Conservation (phyloP, 805 yeast genomes). For the Jamesozyma hellenica region DNA sequence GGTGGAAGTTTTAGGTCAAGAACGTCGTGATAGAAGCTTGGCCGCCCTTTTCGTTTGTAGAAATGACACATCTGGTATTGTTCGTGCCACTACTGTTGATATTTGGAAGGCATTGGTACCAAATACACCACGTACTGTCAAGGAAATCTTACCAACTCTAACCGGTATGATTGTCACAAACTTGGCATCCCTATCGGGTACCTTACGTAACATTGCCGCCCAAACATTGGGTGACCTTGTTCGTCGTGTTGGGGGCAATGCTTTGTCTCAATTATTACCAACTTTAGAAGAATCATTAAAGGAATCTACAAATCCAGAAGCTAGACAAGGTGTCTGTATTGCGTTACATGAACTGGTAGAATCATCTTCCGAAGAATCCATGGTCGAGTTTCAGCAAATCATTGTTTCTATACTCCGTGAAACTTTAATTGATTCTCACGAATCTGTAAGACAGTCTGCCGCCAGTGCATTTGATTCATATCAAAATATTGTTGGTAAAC, state of each 20-base stretch:
- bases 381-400: constrained; percentile 52
- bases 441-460: constrained; percentile 78
- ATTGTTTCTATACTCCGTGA: constrained; percentile 68
- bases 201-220: constrained; percentile 80
- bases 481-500: constrained; percentile 71
- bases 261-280: constrained; percentile 76
- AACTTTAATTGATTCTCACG: constrained; percentile 66
- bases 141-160: constrained; percentile 80
- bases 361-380: constrained; percentile 53
- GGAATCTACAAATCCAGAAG: constrained; percentile 58
- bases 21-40: constrained; percentile 77
- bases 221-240: constrained; percentile 90
- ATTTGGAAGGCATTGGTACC: constrained; percentile 96
- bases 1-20: constrained; percentile 72
- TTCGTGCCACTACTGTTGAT: constrained; percentile 81
- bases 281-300: constrained; percentile 59
- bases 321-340: constrained; percentile 93
- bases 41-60: constrained; percentile 88
- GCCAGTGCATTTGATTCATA: constrained; percentile 83
- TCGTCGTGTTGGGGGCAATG: constrained; percentile 83
- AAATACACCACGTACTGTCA: constrained; percentile 89
- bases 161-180: constrained; percentile 71
- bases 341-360: constrained; percentile 80
- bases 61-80: constrained; percentile 79
- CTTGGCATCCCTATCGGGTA: constrained; percentile 71